These are phyloP conservation scores for Eutrema heterophyllum DNA, from an alignment of 345 rosid genomes.

Conservation along the genomic window DNA sequence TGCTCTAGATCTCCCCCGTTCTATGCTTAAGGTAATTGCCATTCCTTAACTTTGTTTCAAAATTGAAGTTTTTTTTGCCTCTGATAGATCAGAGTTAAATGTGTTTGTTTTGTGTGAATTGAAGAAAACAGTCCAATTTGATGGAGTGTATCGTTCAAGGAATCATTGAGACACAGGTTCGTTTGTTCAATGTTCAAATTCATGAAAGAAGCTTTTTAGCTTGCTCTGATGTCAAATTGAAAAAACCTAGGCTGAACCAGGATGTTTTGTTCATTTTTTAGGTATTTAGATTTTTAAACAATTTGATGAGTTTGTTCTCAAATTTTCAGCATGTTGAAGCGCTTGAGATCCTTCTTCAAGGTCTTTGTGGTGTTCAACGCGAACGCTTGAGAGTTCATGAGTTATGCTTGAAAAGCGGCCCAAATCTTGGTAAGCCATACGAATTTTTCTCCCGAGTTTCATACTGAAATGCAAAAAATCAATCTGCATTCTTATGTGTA, in stretches of 20 bases:
- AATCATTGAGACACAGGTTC: conserved; percentile 68
- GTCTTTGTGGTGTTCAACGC: conserved; percentile 94
- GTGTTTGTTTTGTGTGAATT: not conserved
- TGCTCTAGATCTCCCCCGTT: too few relatives aligned
- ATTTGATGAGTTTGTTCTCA: not conserved
- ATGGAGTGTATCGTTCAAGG: conserved; percentile 85
- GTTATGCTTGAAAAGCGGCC: conserved; percentile 68
- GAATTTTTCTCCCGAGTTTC: too few relatives aligned
- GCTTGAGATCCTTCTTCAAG: conserved; percentile 94
- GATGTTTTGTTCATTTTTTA: not conserved
- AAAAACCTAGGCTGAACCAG: not conserved
- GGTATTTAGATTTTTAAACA: not conserved
- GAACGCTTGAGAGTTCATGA: conserved; percentile 88
- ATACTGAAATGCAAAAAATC: too few relatives aligned
- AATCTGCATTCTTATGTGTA: not conserved
- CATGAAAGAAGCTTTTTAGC: not conserved
- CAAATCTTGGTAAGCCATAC: conserved; percentile 56
- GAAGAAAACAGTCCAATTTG: not conserved
- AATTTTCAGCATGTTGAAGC: conserved; percentile 84
- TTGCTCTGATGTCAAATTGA: not conserved
- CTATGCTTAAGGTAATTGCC: too few relatives aligned
- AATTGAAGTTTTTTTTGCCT: too few relatives aligned
- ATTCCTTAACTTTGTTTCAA: too few relatives aligned
- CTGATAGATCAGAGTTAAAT: not conserved
- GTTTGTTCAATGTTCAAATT: not conserved